phyloP scores from a whole-genome alignment of 495 filamentous ascomycete species.

The Podospora anserina region DNA sequence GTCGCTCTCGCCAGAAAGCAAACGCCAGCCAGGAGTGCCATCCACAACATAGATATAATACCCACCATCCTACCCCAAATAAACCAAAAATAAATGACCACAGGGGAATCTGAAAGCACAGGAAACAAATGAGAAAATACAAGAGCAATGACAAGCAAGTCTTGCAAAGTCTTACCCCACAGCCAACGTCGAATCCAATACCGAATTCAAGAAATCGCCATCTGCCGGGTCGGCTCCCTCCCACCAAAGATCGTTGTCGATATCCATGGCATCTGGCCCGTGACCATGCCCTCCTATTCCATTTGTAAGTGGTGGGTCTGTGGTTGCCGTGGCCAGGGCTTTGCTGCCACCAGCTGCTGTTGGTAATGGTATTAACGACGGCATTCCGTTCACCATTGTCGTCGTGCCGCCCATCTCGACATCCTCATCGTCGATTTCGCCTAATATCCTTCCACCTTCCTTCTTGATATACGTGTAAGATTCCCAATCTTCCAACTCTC shows the following conservation, averaged over 20 bases:
- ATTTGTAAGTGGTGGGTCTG: slow-evolving; percentile 31
- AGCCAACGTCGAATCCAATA: slow-evolving; percentile 61
- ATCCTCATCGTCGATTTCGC: slow-evolving; percentile 24
- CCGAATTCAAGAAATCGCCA: slow-evolving; percentile 57
- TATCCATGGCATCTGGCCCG: slow-evolving; percentile 57
- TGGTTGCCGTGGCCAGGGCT: slow-evolving; percentile 28
- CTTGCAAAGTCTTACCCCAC: slow-evolving; percentile 21
- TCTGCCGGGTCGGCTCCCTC: slow-evolving; percentile 65
- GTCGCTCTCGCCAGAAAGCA: background rate
- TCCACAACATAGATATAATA: background rate
- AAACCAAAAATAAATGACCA: background rate
- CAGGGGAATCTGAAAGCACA: slow-evolving; percentile 3
- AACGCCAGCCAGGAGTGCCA: background rate
- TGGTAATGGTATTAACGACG: background rate
- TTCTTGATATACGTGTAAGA: slow-evolving; percentile 48
- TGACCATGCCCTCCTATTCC: slow-evolving; percentile 27
- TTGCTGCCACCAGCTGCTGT: background rate
- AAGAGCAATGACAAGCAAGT: background rate
- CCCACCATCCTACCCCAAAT: background rate
- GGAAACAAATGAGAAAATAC: slow-evolving; percentile 2
- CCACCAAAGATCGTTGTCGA: slow-evolving; percentile 69
- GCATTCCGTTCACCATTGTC: background rate
- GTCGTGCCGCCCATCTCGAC: slow-evolving; percentile 35
- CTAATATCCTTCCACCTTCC: slow-evolving; percentile 30
- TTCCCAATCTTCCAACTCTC: slow-evolving; percentile 63